Evolutionary conservation across 2,329 filamentous ascomycete species (phyloP).

Genomic region (Epichloe glyceriae): DNA sequence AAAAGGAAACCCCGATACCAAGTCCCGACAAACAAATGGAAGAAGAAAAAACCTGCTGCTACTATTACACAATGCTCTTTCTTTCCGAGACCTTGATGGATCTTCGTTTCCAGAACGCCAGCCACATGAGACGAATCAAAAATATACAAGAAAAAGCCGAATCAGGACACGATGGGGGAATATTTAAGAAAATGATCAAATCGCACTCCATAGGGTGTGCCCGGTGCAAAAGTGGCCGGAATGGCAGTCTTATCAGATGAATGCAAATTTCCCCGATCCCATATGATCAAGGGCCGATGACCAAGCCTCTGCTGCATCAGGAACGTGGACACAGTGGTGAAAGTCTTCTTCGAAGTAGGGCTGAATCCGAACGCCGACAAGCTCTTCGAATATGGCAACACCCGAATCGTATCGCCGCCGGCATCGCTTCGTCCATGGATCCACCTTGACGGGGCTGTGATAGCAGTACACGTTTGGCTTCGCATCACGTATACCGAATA

Average conservation of each 20-base stretch:
- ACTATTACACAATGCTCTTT: constrained; percentile 1
- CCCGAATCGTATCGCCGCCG: constrained; percentile 27
- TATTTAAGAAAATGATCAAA: constrained; percentile 2
- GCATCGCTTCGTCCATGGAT: constrained; percentile 31
- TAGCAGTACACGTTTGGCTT: constrained; percentile 28
- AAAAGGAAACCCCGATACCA: neutral
- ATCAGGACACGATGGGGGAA: neutral
- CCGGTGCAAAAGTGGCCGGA: neutral
- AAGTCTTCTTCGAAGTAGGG: constrained; percentile 33
- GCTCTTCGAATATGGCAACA: constrained; percentile 24
- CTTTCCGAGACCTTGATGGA: neutral
- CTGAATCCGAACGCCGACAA: constrained; percentile 24
- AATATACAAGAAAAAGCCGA: neutral
- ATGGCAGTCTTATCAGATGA: constrained; percentile 16
- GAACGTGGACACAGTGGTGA: constrained; percentile 26
- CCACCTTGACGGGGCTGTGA: constrained; percentile 29
- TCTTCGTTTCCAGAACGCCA: constrained; percentile 5
- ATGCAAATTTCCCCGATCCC: constrained; percentile 18
- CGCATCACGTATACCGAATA: constrained; percentile 24
- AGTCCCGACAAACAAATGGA: neutral
- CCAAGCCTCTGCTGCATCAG: constrained; percentile 25
- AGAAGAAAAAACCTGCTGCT: neutral
- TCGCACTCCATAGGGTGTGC: neutral
- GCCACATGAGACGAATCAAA: neutral
- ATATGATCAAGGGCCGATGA: constrained; percentile 21